These are phyloP conservation scores for Botrytis fabae DNA, from an alignment of 2,329 filamentous ascomycete species.

Conservation along the genomic window DNA sequence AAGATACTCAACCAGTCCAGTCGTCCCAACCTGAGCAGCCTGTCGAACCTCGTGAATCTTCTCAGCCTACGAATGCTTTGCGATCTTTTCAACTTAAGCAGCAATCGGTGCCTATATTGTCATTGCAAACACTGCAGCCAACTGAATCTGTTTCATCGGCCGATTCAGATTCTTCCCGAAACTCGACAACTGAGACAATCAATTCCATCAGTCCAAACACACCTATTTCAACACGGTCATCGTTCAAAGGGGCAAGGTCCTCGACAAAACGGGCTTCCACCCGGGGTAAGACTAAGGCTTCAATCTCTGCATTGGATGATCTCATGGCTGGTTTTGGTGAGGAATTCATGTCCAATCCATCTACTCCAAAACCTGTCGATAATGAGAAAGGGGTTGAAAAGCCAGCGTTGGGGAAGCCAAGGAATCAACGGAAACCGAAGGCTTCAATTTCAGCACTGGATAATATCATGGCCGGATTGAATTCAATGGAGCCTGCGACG, in stretches of 20 bases:
- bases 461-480: conserved; percentile 23
- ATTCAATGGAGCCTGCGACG: background rate
- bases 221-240: background rate
- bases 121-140: background rate
- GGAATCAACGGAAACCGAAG: background rate
- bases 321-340: conserved; percentile 22
- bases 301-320: conserved; percentile 24
- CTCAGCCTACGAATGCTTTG: background rate
- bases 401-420: background rate
- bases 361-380: background rate
- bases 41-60: background rate
- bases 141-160: background rate
- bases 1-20: background rate
- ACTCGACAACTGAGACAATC: background rate
- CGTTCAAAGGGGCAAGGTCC: background rate
- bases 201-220: background rate
- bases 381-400: conserved; percentile 15
- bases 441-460: conserved; percentile 21
- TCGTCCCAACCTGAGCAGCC: background rate
- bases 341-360: background rate
- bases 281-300: conserved; percentile 3
- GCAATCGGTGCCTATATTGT: too few relatives aligned
- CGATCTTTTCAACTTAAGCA: background rate
- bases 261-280: background rate
- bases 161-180: background rate